Evolutionary conservation across 306 rosid species (phyloP).

Genomic region (Cicer chorassanicum): DNA sequence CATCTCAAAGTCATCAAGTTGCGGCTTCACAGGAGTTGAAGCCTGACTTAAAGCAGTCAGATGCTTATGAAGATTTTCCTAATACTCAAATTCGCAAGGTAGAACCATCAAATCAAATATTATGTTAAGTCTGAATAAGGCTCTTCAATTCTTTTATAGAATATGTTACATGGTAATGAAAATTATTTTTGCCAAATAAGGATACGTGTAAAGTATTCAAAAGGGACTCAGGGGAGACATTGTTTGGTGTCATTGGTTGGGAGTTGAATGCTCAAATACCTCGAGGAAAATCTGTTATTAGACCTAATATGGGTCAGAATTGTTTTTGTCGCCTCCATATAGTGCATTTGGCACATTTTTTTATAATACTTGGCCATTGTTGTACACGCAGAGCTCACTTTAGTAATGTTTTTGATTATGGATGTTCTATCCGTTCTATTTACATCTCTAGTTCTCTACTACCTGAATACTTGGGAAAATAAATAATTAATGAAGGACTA

Average conservation of each 20-base stretch:
- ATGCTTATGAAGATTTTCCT: conserved; percentile 82
- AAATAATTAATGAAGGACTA: conserved; percentile 15
- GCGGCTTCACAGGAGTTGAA: conserved; percentile 54
- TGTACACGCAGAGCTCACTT: conserved; percentile 20
- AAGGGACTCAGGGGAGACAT: conserved; percentile 19
- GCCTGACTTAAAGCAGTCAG: conserved; percentile 59
- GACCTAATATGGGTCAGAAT: conserved; percentile 16
- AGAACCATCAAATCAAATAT: conserved; percentile 41
- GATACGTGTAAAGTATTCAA: conserved; percentile 1
- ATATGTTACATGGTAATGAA: conserved; percentile 26
- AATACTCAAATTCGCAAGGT: conserved; percentile 97
- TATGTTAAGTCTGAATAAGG: conserved; percentile 24
- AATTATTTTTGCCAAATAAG: conserved; percentile 32
- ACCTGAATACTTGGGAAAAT: not conserved
- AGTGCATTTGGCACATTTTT: not conserved
- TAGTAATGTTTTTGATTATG: conserved; percentile 10
- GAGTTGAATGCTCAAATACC: conserved; percentile 34
- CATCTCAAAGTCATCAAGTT: conserved; percentile 59
- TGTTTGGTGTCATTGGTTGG: conserved; percentile 24
- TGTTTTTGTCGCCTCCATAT: conserved; percentile 27
- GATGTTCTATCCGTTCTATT: conserved; percentile 19
- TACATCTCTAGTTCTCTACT: conserved; percentile 40
- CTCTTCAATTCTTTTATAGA: conserved; percentile 31
- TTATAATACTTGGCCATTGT: not conserved
- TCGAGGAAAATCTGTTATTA: conserved; percentile 12